phyloP scores from a whole-genome alignment of 768 basidiomycete species.

The Filobasidium floriforme region DNA sequence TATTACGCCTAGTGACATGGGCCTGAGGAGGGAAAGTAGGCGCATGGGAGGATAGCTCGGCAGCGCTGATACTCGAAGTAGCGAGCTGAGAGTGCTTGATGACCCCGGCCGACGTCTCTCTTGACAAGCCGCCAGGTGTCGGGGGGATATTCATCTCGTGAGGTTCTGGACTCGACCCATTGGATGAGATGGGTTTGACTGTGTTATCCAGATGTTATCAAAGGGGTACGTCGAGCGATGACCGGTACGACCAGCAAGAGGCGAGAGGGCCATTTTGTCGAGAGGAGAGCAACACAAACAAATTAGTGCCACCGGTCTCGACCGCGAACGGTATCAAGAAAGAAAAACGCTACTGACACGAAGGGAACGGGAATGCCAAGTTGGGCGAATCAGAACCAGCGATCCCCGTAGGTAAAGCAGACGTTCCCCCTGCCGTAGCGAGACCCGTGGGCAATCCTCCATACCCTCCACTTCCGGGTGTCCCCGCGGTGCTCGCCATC shows the following conservation, averaged over 20 bases:
- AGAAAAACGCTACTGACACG: constrained; percentile 7
- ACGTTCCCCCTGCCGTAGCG: constrained; percentile 1
- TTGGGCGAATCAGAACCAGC: neutral
- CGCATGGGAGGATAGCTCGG: neutral
- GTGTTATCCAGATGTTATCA: neutral
- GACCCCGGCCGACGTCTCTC: constrained; percentile 9
- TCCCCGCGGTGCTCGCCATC: neutral
- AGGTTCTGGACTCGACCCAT: constrained; percentile 8
- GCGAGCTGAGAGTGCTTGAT: constrained; percentile 13
- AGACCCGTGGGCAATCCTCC: constrained; percentile 12
- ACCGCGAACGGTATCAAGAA: neutral
- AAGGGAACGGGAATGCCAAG: constrained; percentile 17
- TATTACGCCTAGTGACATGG: neutral
- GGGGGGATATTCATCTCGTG: constrained; percentile 11
- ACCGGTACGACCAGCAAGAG: neutral
- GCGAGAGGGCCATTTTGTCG: neutral
- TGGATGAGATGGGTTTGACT: constrained; percentile 19
- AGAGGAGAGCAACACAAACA: neutral
- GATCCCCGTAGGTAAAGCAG: constrained; percentile 2
- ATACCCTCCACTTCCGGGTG: constrained; percentile 11
- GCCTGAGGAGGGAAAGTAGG: neutral
- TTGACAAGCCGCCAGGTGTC: constrained; percentile 13
- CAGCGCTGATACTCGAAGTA: constrained; percentile 5
- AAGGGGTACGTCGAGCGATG: neutral
- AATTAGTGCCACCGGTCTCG: neutral